Evolutionary conservation across 768 basidiomycete genomes (phyloP).

Genomic region (Lactifluus echinatus): DNA sequence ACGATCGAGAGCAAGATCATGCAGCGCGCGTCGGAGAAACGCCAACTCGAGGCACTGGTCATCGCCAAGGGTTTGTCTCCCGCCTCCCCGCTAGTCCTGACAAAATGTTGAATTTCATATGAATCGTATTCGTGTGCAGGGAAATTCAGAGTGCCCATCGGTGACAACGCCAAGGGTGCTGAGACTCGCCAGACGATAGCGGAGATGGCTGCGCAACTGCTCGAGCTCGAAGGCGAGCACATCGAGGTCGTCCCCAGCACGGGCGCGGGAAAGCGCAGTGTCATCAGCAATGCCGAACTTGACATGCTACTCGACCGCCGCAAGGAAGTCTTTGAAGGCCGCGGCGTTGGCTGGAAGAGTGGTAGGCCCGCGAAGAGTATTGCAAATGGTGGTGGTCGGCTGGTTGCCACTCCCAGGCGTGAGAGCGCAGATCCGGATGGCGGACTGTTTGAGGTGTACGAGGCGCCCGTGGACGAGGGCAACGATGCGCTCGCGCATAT

Average conservation of each 20-base stretch:
- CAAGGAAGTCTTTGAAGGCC: slow-evolving; percentile 59
- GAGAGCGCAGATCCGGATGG: slow-evolving; percentile 32
- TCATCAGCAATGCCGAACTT: slow-evolving; percentile 78
- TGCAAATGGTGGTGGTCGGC: slow-evolving; percentile 1
- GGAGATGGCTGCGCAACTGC: slow-evolving; percentile 70
- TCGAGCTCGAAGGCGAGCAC: slow-evolving; percentile 80
- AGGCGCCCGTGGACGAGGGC: slow-evolving; percentile 52
- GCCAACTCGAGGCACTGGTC: slow-evolving; percentile 88
- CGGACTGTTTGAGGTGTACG: slow-evolving; percentile 69
- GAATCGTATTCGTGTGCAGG: slow-evolving; percentile 35
- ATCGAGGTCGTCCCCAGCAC: slow-evolving; percentile 78
- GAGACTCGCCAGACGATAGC: slow-evolving; percentile 56
- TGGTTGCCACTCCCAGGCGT: not conserved
- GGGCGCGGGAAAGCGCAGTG: slow-evolving; percentile 54
- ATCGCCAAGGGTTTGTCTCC: slow-evolving; percentile 70
- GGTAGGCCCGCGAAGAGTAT: slow-evolving; percentile 25
- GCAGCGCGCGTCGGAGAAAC: slow-evolving; percentile 77
- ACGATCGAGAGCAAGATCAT: slow-evolving; percentile 92
- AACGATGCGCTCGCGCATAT: slow-evolving; percentile 65
- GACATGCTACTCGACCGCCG: slow-evolving; percentile 74
- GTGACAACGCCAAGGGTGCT: slow-evolving; percentile 31
- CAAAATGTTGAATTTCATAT: no score
- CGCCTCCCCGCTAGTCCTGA: no score
- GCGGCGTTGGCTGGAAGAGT: slow-evolving; percentile 69
- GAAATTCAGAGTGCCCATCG: slow-evolving; percentile 74